Base-by-base conservation (phyloP, 345 rosid genomes). In the Lumnitzera littorea region DNA sequence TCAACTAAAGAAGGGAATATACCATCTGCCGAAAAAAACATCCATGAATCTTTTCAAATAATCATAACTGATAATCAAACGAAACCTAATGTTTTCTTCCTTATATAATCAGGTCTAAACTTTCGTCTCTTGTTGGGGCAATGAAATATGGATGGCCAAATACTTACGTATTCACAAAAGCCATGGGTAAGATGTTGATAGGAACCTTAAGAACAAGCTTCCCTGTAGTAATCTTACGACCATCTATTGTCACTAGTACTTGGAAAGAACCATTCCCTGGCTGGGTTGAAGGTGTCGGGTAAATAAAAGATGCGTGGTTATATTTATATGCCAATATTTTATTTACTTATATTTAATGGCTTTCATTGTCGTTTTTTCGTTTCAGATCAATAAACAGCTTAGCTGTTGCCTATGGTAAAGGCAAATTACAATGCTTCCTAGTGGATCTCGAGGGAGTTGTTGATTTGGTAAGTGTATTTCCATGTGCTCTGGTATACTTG, bases 221-320 rank as follows among this genome's bases (percentile, higher is more conserved):
- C 20, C 77, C 95, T 0, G 58, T 80, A 0, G 91, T 82, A 23
- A 78, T 83, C 41, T 62, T 82, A 31, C 85, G 98, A 7, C 96
- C 98, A 2, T 70, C 94, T 3, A 84, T 91, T 31, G 52, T 91
- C 51, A 82, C 86, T 8, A 84, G 96, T 64, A 91, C 98, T 55
- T 69, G 62, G 75, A 81, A 64, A 50, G 89, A 88, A 24, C 95
- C 98, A 12, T 88, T 91, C 68, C 83, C 90, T 0, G 96, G 98
- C 12, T 91, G 98, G 98, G 80, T 73, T 56, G 98, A 91, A 80
- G 96, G 98, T 11, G 46, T 73, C 24, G 82, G 87, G 90, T 82
- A 51, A 20, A 25, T 46, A 13, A 48, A 16, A 59, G 10, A 20
- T 20, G 20, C 20, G 20, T 20, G 20, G n/a, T 24, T 13, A 27